Percentiles rank a stretch among this genome's conserved stretches.
Conservation (phyloP, 768 basidiomycete genomes). For the Agaricus blazei region DNA sequence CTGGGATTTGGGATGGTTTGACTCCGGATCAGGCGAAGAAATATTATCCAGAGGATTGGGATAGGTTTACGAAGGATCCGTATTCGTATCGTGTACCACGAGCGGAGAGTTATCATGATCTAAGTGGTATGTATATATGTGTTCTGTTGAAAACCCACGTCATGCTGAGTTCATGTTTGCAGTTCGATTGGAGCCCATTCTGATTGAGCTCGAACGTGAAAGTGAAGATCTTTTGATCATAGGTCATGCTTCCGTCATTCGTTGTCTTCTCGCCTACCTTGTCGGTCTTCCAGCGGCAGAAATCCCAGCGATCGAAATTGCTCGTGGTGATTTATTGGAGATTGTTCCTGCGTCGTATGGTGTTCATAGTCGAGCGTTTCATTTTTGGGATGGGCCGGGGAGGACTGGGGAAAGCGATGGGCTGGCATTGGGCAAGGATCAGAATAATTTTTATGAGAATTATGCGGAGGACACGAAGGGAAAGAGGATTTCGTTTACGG, state of each 20-base stretch:
- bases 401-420: constrained; percentile 35
- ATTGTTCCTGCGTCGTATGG: constrained; percentile 87
- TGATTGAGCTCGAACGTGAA: constrained; percentile 92
- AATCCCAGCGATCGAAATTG: constrained; percentile 96
- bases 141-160: neutral
- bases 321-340: constrained; percentile 94
- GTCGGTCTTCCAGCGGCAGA: constrained; percentile 93
- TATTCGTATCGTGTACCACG: constrained; percentile 89
- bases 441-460: constrained; percentile 84
- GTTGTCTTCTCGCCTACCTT: constrained; percentile 90
- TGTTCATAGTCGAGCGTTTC: constrained; percentile 84
- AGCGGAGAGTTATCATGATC: constrained; percentile 97
- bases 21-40: constrained; percentile 85
- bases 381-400: constrained; percentile 90
- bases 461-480: constrained; percentile 75
- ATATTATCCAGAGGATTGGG: constrained; percentile 93
- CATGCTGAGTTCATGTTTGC: constrained; percentile 1
- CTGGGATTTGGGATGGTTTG: constrained; percentile 95
- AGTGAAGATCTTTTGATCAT: constrained; percentile 95
- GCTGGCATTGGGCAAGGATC: constrained; percentile 40
- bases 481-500: constrained; percentile 37
- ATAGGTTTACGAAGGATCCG: constrained; percentile 86
- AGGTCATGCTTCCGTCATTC: constrained; percentile 95
- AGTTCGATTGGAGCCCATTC: constrained; percentile 91
- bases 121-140: constrained; percentile 50